Percentiles rank a stretch among this genome's conserved stretches.
These are phyloP conservation scores for Termitomyces titanicus DNA, from an alignment of 768 basidiomycete genomes.

Conservation along the genomic window DNA sequence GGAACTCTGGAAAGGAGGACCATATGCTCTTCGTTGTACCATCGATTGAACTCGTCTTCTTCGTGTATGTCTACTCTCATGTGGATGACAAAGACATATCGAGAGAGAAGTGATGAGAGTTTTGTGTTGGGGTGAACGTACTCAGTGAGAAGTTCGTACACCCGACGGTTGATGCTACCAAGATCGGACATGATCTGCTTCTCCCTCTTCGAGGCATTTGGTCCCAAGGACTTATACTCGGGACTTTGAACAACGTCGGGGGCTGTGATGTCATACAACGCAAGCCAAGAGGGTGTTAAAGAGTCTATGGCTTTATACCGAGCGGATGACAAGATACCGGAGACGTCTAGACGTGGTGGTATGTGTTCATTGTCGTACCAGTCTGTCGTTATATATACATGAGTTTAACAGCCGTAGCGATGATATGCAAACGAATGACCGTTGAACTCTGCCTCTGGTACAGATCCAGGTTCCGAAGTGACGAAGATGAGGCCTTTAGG, in stretches of 20 bases:
- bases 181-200: constrained; percentile 19
- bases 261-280: constrained; percentile 25
- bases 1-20: constrained; percentile 20
- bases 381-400: constrained; percentile 17
- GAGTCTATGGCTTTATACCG: constrained; percentile 26
- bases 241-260: constrained; percentile 17
- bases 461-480: constrained; percentile 11
- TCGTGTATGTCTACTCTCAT: constrained; percentile 14
- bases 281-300: constrained; percentile 26
- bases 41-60: constrained; percentile 26
- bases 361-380: constrained; percentile 32
- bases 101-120: constrained; percentile 11
- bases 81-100: constrained; percentile 18
- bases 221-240: constrained; percentile 19
- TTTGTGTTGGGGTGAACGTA: constrained; percentile 13
- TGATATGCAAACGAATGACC: constrained; percentile 3
- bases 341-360: constrained; percentile 22
- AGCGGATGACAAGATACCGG: constrained; percentile 19
- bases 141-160: constrained; percentile 17
- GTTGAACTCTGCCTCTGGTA: constrained; percentile 25
- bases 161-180: constrained; percentile 20
- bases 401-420: not conserved
- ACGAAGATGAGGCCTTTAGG: constrained; percentile 13
- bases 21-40: constrained; percentile 29
- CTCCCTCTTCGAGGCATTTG: constrained; percentile 21